Base-by-base conservation (phyloP, 192 early-diverging fungal species). In the Backusella luteola region DNA sequence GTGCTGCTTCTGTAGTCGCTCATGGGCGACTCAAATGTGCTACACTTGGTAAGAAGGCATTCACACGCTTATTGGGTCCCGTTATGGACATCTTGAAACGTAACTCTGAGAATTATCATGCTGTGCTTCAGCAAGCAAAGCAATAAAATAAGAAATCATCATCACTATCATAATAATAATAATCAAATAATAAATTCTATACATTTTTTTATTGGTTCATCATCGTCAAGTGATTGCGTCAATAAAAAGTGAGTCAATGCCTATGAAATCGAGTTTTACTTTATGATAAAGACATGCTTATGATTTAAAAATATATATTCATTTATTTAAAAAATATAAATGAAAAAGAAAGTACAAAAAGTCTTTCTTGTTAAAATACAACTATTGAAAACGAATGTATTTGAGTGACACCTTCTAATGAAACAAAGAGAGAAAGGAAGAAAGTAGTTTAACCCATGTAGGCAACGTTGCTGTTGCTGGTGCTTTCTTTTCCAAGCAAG, bases 71-170 rank as follows among this genome's bases (percentile, higher is more conserved):
- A 63, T 88, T 99, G 4, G 97, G 97, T 15, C 97, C 97, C 6
- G 92, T 96, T 46, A 92, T 96, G 63, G 96, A 99, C 77, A 99
- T 99, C 52, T 91, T 99, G 75, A 93, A 97, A 77, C 90, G 97
- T 72, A 97, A 99, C 82, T 93, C 94, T 42, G 56, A 74, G 34
- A 74, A 74, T 39, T 74, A 74, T 66, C 53, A 34, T 42, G 56
- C 34, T 19, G 52, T 59, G 7, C 56, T 74, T 38, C 34, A 66
- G 42, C 70, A 71, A n/a, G 56, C 56, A 63, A 63, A 63, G 56
- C 56, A 63, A 63, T 63, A 63, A 39, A 39, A 12, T 11, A 39
- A 7, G 11, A 39, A 39, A 11, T 3, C 9, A 9, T 2, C 7
- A 56, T 44, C 53, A 26, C 0, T 9, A 7, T 21, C 6, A 26